A percentile compares a stretch with the other conserved stretches of the same genome.
Evolutionary conservation across 2,329 filamentous ascomycete genomes (phyloP).

Genomic region (Sporothrix globosa): DNA sequence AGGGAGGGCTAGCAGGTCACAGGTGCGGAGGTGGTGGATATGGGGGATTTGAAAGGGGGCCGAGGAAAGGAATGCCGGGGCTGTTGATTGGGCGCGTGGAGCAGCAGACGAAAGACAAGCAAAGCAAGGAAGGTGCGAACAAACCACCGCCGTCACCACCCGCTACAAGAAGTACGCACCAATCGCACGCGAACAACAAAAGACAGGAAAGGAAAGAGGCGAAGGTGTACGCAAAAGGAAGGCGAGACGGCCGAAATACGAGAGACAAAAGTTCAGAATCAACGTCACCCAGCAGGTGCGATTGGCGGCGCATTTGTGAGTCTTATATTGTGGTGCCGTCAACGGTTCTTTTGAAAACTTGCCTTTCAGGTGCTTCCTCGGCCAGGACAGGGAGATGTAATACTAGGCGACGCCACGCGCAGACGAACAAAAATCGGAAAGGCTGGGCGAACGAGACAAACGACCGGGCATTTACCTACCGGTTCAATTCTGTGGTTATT

Average conservation of each 20-base stretch:
- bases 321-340: constrained; percentile 1
- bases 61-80: constrained; percentile 26
- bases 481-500: neutral
- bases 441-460: constrained; percentile 1
- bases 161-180: constrained; percentile 7
- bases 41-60: constrained; percentile 7
- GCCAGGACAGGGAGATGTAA: constrained; percentile 8
- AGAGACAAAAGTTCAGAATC: neutral
- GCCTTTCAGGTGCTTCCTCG: constrained; percentile 27
- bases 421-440: constrained; percentile 25
- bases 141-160: neutral
- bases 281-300: neutral
- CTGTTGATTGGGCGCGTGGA: constrained; percentile 18
- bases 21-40: constrained; percentile 24
- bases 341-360: constrained; percentile 2
- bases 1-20: constrained; percentile 11
- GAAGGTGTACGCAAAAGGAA: constrained; percentile 9
- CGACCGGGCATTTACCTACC: constrained; percentile 1
- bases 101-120: neutral
- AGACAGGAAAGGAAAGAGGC: neutral
- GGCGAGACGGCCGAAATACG: constrained; percentile 5
- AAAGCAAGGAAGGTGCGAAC: constrained; percentile 9
- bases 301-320: neutral
- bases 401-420: neutral
- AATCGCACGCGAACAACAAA: neutral